Base-by-base conservation (phyloP, 495 filamentous ascomycete species). In the Penicillium roqueforti region DNA sequence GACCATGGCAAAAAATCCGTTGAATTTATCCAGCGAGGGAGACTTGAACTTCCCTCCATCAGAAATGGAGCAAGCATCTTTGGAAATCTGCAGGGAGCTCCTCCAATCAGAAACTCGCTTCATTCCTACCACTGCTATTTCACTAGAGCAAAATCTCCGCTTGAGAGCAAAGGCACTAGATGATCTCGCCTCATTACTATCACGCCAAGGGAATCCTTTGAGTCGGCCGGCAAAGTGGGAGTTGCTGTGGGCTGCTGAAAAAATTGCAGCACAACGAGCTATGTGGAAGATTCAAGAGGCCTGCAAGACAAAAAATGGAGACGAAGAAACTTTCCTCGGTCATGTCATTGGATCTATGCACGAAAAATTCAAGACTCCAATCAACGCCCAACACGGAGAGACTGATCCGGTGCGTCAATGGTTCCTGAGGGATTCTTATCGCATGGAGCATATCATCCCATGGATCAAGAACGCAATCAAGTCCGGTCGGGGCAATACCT, bases 161-260 rank as follows among this genome's bases (percentile, higher is more conserved):
- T 73, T 83, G 45, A 77, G 91, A 56, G 78, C 83, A 19, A 79
- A 77, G 26, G 88, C 88, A 22, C 66, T 97, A 29, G 77, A 82
- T 39, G 82, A 85, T 58, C 83, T 98, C 36, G 86, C 86, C 10
- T 70, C 72, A 13, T 78, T 91, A 50, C 72, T 97, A 18, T 78
- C 79, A 48, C 63, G 71, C 3, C 74, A 78, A 29, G 80, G 74
- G 63, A 77, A 65, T 58, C 74, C 59, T 48, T 58, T 97, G 13
- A 82, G 87, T 43, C 77, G 78, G 16, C 69, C 68, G 18, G 82
- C 82, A 5, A 82, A 80, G 60, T 98, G 91, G 92, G 77, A 84
- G 54, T 67, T 98, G 5, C 76, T 97, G n/a, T 89, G 85, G 80
- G 83, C 88, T 60, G 92, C 91, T 0, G 93, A 97, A 65, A 96